Percentiles rank a stretch among this genome's conserved stretches.
Evolutionary conservation across 2,329 filamentous ascomycete genomes (phyloP).

Genomic region (Phialophora verrucosa): DNA sequence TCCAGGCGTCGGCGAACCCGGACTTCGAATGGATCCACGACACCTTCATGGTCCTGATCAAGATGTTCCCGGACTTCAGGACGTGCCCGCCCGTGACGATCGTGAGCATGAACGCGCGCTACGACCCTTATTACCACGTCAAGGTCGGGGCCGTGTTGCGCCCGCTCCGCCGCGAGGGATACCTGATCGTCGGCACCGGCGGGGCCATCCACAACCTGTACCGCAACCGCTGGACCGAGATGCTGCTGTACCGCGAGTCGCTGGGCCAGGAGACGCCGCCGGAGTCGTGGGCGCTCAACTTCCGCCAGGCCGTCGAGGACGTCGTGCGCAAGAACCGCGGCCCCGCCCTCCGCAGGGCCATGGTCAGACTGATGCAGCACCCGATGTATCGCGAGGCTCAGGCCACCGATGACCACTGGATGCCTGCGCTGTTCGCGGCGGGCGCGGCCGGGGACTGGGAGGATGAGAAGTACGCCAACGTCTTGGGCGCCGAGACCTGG

Average conservation of each 20-base stretch:
- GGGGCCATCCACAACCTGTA: slow-evolving; percentile 74
- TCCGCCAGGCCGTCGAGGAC: slow-evolving; percentile 69
- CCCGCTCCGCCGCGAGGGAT: slow-evolving; percentile 59
- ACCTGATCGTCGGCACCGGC: slow-evolving; percentile 65
- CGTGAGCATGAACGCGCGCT: slow-evolving; percentile 60
- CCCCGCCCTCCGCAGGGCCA: slow-evolving; percentile 59
- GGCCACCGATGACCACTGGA: slow-evolving; percentile 73
- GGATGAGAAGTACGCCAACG: slow-evolving; percentile 51
- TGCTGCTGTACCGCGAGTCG: slow-evolving; percentile 68
- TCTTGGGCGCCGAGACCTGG: slow-evolving; percentile 65
- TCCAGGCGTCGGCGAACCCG: slow-evolving; percentile 60
- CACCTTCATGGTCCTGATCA: slow-evolving; percentile 70
- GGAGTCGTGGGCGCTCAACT: slow-evolving; percentile 66
- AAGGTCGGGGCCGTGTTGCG: slow-evolving; percentile 64
- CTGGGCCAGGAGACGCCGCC: slow-evolving; percentile 66
- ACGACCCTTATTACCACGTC: slow-evolving; percentile 63
- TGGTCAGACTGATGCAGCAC: slow-evolving; percentile 71
- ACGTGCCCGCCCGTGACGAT: slow-evolving; percentile 70
- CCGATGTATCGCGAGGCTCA: slow-evolving; percentile 70
- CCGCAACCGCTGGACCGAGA: slow-evolving; percentile 68
- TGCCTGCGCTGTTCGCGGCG: slow-evolving; percentile 68
- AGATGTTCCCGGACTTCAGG: slow-evolving; percentile 54
- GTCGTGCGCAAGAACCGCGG: slow-evolving; percentile 62
- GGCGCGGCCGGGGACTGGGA: slow-evolving; percentile 59
- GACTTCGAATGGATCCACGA: slow-evolving; percentile 76